Evolutionary conservation across 2,329 filamentous ascomycete species (phyloP).

Genomic region (Neonectria faginata): DNA sequence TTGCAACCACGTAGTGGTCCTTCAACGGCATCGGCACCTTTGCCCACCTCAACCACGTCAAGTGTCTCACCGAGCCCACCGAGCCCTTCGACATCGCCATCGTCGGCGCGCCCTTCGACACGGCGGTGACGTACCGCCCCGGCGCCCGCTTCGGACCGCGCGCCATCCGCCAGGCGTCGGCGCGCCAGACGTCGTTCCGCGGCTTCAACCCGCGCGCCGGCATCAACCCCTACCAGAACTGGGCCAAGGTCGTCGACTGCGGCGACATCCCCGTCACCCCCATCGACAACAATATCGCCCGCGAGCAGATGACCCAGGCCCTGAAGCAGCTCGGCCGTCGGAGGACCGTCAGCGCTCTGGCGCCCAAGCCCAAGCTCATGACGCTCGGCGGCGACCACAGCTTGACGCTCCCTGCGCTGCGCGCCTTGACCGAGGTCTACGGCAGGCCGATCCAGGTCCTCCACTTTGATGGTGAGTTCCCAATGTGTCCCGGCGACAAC

Average conservation of each 20-base stretch:
- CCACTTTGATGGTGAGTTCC: conserved; percentile 71
- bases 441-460: conserved; percentile 74
- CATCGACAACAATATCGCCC: conserved; percentile 85
- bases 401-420: conserved; percentile 75
- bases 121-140: conserved; percentile 73
- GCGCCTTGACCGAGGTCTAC: conserved; percentile 73
- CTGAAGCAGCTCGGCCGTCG: conserved; percentile 74
- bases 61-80: conserved; percentile 74
- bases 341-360: conserved; percentile 51
- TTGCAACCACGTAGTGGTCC: conserved; percentile 47
- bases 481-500: background rate
- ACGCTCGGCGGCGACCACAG: conserved; percentile 81
- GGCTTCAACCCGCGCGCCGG: conserved; percentile 83
- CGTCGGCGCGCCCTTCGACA: conserved; percentile 80
- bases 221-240: conserved; percentile 86
- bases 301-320: conserved; percentile 85
- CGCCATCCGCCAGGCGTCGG: conserved; percentile 85
- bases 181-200: conserved; percentile 82
- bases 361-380: conserved; percentile 67
- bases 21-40: conserved; percentile 83
- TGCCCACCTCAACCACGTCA: conserved; percentile 76
- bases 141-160: conserved; percentile 84
- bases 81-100: conserved; percentile 77
- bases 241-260: conserved; percentile 87
- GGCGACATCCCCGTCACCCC: conserved; percentile 90